Evolutionary conservation across 2,329 filamentous ascomycete genomes (phyloP), one percentile per base, ranked within the genome.

Genomic region (Colletotrichum sp.): DNA sequence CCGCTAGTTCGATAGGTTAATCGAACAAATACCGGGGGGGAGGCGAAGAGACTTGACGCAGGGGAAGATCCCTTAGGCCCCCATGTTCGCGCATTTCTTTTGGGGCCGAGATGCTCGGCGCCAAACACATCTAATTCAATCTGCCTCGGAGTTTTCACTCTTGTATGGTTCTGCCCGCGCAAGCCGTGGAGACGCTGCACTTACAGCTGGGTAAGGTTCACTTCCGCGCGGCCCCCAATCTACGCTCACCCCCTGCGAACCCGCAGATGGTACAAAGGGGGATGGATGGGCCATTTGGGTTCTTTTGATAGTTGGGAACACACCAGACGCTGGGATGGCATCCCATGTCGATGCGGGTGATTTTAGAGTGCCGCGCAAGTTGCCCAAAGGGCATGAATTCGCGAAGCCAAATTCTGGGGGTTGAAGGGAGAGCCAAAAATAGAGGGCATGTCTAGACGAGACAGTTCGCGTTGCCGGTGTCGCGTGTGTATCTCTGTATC

Each of bases 381-480:
- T 64, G 26, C 39, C 69, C 73, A 30, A 67, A 64, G 16, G 63
- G 69, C 73, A 75, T 75, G 70, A 39, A 65, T 59, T 73, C 70
- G 64, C 70, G 70, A 68, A 59, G 26, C 59, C 26, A 32, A 63
- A 60, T 52, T n/a, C 36, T 36, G 13, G 9, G 21, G 39, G 34
- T 13, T 34, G 3, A 26, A 55, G 57, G 18, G 13, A 57, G 43
- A 60, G 70, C 73, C 72, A 68, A 75, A 67, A 39, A 68, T 69
- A 73, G 73, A 64, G 59, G 73, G 73, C 57, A 75, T 75, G 70
- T 73, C n/a, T 69, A 65, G 64, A 65, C 73, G 73, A 75, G 73
- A 73, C 73, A 65, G 32, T 60, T 73, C 34, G 48, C 26, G 64
- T 68, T 52, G 18, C 57, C 30, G 71, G 32, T 57, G 32, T 57